Conservation (phyloP, 78 protist genomes). For the Polysphondylium violaceum region DNA sequence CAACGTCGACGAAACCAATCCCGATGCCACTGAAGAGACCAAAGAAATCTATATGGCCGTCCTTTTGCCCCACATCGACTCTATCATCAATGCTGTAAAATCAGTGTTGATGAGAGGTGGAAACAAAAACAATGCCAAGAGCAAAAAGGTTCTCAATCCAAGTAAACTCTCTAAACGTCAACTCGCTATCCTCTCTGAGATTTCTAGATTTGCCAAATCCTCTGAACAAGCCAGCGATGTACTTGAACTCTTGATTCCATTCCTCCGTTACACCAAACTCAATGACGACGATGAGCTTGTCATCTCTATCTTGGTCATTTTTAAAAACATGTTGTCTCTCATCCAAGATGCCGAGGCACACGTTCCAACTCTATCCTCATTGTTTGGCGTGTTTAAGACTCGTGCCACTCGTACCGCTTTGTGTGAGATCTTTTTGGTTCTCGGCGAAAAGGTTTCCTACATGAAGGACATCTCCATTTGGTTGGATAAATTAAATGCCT, state of each 20-base stretch:
- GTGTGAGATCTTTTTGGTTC: conserved; percentile 3
- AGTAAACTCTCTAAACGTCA: conserved; percentile 21
- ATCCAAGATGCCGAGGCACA: conserved; percentile 38
- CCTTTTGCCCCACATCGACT: conserved; percentile 25
- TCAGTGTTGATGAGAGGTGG: neutral
- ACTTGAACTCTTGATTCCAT: conserved; percentile 52
- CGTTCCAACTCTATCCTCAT: conserved; percentile 14
- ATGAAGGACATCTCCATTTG: conserved; percentile 7
- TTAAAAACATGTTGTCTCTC: conserved; percentile 21
- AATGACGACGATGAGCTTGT: conserved; percentile 27
- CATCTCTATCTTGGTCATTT: conserved; percentile 23
- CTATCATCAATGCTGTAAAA: conserved; percentile 44
- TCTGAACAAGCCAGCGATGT: conserved; percentile 28
- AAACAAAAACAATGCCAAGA: neutral
- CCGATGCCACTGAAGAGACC: conserved; percentile 6
- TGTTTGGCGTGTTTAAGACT: conserved; percentile 38
- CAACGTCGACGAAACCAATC: no score
- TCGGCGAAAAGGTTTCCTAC: conserved; percentile 39
- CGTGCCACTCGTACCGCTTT: conserved; percentile 20
- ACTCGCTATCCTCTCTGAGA: conserved; percentile 27
- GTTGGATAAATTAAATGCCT: conserved; percentile 27
- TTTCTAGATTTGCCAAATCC: conserved; percentile 15
- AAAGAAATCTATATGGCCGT: conserved; percentile 6
- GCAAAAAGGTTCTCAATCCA: neutral
- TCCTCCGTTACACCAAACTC: conserved; percentile 25